Conservation (phyloP, 2,329 filamentous ascomycete genomes). For the Fusarium sacchari region DNA sequence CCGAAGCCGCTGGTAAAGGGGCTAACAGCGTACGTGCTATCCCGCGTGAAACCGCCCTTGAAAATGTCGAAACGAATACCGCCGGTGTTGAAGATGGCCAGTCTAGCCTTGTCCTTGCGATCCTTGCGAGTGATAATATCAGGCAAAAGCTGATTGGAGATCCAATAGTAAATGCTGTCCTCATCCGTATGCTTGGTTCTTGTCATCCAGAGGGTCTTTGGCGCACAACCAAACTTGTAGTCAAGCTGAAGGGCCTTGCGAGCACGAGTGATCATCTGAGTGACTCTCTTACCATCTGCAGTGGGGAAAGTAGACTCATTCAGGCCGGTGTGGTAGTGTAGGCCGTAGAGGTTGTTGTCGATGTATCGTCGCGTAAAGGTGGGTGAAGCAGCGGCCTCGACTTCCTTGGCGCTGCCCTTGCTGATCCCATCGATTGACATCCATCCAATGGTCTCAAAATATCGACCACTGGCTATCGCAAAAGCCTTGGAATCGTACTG, state of each 20-base stretch:
- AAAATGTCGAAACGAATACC: slow-evolving; percentile 96
- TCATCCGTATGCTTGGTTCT: slow-evolving; percentile 78
- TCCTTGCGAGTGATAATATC: slow-evolving; percentile 67
- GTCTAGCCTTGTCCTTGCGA: slow-evolving; percentile 68
- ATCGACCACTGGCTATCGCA: slow-evolving; percentile 86
- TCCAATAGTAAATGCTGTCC: slow-evolving; percentile 83
- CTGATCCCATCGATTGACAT: slow-evolving; percentile 80
- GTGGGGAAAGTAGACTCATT: slow-evolving; percentile 81
- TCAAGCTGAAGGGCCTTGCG: slow-evolving; percentile 78
- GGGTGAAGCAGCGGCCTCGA: slow-evolving; percentile 52
- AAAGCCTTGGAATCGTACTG: slow-evolving; percentile 82
- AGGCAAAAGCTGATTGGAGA: slow-evolving; percentile 80
- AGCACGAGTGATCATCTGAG: slow-evolving; percentile 73
- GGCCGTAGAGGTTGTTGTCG: slow-evolving; percentile 89
- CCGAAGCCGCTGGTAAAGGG: slow-evolving; percentile 85
- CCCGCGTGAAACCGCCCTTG: slow-evolving; percentile 87
- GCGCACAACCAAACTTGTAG: slow-evolving; percentile 82
- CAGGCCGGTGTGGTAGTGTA: slow-evolving; percentile 81
- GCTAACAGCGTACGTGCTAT: slow-evolving; percentile 85
- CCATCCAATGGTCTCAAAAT: slow-evolving; percentile 96
- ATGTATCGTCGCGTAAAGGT: slow-evolving; percentile 85
- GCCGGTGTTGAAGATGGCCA: slow-evolving; percentile 88
- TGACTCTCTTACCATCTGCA: slow-evolving; percentile 76
- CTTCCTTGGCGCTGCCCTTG: slow-evolving; percentile 35
- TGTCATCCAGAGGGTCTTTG: slow-evolving; percentile 82